Evolutionary conservation across 1,284 basidiomycete genomes (phyloP).

Genomic region (Leccinum glutinopallens): DNA sequence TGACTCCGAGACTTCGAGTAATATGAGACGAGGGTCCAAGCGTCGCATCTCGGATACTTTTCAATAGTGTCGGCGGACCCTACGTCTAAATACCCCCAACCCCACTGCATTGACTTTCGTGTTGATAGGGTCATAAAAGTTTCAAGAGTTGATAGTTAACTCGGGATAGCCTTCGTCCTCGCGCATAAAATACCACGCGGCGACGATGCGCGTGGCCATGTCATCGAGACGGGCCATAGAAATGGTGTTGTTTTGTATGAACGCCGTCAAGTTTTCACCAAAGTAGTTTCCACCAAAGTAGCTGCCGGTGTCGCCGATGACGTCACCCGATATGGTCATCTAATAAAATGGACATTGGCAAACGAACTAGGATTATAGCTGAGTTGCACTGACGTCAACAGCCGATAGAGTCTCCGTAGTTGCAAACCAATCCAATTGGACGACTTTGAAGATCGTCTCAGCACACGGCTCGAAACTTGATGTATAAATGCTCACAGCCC

Average conservation of each 20-base stretch:
- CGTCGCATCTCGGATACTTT: too few relatives aligned
- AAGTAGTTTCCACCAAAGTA: conserved; percentile 40
- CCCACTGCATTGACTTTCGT: conserved; percentile 62
- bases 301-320: conserved; percentile 31
- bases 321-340: conserved; percentile 47
- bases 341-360: conserved; percentile 15
- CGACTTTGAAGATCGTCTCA: conserved; percentile 18
- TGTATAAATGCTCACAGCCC: conserved; percentile 41
- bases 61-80: too few relatives aligned
- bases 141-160: conserved; percentile 54
- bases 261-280: conserved; percentile 49
- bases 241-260: conserved; percentile 36
- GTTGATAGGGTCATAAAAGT: conserved; percentile 49
- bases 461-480: not conserved
- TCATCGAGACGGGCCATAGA: conserved; percentile 56
- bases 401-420: conserved; percentile 39
- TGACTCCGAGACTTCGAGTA: too few relatives aligned
- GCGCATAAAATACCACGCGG: conserved; percentile 60
- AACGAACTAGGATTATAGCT: conserved; percentile 15
- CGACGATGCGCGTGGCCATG: conserved; percentile 68
- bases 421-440: conserved; percentile 47
- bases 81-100: too few relatives aligned
- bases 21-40: too few relatives aligned
- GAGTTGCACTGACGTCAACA: conserved; percentile 43
- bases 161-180: conserved; percentile 61